phyloP scores from a whole-genome alignment of 2,329 filamentous ascomycete species.

The Tolypocladium pustulatum region DNA sequence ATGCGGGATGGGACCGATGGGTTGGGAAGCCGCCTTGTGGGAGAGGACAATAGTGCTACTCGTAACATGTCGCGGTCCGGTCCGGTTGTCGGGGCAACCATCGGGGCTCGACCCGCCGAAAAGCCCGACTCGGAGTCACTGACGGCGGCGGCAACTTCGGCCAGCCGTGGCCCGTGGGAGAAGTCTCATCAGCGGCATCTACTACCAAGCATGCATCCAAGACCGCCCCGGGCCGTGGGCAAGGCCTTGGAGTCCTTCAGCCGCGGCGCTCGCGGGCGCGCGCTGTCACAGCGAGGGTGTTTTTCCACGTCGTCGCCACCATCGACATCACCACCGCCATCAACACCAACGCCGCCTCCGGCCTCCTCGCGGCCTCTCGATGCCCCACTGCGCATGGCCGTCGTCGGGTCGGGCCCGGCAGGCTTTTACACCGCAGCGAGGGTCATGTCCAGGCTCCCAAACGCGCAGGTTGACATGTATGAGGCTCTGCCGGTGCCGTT shows the following conservation, averaged over 20 bases:
- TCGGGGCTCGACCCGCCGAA: background rate
- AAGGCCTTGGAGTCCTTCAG: background rate
- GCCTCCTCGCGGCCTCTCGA: slow-evolving; percentile 9
- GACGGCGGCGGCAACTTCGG: background rate
- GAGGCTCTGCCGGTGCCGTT: slow-evolving; percentile 88
- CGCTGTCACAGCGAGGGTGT: background rate
- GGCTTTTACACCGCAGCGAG: slow-evolving; percentile 92
- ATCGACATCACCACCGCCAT: slow-evolving; percentile 7
- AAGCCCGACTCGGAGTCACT: background rate
- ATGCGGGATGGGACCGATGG: background rate
- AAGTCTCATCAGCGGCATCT: background rate
- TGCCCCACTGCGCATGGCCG: slow-evolving; percentile 64
- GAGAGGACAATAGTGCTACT: background rate
- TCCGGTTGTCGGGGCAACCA: background rate
- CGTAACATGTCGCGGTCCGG: background rate
- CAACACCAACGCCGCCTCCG: slow-evolving; percentile 6
- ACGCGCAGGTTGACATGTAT: slow-evolving; percentile 85
- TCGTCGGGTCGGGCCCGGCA: slow-evolving; percentile 88
- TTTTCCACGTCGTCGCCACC: background rate
- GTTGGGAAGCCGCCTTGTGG: no score
- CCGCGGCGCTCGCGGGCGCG: background rate
- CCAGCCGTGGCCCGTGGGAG: background rate
- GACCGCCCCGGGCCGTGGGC: background rate
- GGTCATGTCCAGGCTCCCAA: slow-evolving; percentile 63
- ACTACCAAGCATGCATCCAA: background rate